Evolutionary conservation across 768 basidiomycete genomes (phyloP), one percentile per base, ranked within the genome.

Genomic region (Russula olivacea): DNA sequence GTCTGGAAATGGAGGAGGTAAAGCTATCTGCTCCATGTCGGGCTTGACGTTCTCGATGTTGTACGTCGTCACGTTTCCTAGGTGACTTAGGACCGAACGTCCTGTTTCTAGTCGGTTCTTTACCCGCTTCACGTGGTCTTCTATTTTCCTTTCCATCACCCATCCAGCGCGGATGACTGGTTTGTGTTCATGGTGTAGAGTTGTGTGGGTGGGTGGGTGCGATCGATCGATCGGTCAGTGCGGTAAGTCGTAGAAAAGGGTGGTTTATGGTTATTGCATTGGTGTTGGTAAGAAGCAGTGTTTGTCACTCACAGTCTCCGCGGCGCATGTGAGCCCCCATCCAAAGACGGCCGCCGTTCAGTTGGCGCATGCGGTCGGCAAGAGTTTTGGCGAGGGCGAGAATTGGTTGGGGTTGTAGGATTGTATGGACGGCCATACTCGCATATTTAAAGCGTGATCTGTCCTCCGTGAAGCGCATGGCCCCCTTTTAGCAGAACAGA

Each of bases 271-370:
- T 40, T 40, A 12, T 53, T 25, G 32, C 0, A 30, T 49, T 40
- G 11, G 6, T 17, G 15, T 40, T 40, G 38, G 15, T 17, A 17
- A 40, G 38, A 17, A 40, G 38, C 38, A 17, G 38, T 3, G 8
- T 43, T 19, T 43, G 19, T 45, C 5, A 66, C 75, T 72, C 56
- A 78, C 76, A 78, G 50, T 78, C 78, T 58, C 77, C 77, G 45
- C 77, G 75, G 21, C 77, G 76, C 74, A 79, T 78, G 48, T 78
- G 77, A 8, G 73, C 75, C 9, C 70, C 74, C 75, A 78, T 75
- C 78, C 77, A 78, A 67, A 74, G 69, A 4, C 75, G 71, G 12
- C 75, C 76, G 0, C 57, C 72, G 2, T 67, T 71, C 38, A 69
- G 55, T 14, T 69, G 65, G 3, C 55, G 67, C 74, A 79, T 77